These are phyloP conservation scores for Rubia peregrina DNA, from an alignment of 305 asterid genomes.

Conservation along the genomic window DNA sequence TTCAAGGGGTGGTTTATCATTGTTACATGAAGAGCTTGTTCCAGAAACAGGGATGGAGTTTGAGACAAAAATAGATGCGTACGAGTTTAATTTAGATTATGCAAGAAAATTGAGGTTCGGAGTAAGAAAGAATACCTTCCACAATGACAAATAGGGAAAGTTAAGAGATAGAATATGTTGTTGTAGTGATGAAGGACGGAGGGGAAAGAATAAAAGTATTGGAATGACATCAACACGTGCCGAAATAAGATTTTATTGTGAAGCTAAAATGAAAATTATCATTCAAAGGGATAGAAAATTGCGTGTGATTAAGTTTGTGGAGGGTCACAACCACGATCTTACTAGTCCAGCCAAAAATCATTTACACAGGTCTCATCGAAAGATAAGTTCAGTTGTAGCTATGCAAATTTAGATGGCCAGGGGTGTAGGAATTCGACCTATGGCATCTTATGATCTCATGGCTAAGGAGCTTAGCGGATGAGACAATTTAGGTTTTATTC, in stretches of 20 bases:
- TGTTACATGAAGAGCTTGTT: background rate
- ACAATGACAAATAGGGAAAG: too few species aligned
- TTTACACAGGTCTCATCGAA: background rate
- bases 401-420: background rate
- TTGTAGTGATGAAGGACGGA: background rate
- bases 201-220: too few species aligned
- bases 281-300: background rate
- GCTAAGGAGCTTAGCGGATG: too few species aligned
- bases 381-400: background rate
- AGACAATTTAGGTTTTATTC: too few species aligned
- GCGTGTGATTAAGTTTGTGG: background rate
- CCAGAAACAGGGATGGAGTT: slow-evolving; percentile 1
- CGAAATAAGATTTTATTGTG: background rate
- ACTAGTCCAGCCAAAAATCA: background rate
- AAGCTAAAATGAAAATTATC: background rate
- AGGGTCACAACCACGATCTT: too few species aligned
- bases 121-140: too few species aligned
- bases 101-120: too few species aligned
- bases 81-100: too few species aligned
- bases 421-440: background rate
- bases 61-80: too few species aligned
- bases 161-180: background rate
- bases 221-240: background rate
- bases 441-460: too few species aligned
- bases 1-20: too few species aligned